Evolutionary conservation across 2,329 filamentous ascomycete genomes (phyloP), one percentile per base, ranked within the genome.

Genomic region (Diaporthe caulivora): DNA sequence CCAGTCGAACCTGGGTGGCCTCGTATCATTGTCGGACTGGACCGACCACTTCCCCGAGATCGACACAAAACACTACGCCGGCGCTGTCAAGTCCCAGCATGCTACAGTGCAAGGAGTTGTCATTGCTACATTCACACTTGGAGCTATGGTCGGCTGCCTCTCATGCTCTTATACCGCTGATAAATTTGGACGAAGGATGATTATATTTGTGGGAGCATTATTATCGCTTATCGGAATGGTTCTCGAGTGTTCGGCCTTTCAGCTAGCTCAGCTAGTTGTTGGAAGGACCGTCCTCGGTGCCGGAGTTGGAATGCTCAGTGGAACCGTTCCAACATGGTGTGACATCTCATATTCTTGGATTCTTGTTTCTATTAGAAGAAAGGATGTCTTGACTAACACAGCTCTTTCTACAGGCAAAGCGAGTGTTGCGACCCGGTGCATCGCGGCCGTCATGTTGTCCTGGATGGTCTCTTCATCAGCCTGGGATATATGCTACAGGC

Each of bases 151-250:
- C 29, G 83, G 83, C 42, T 72, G 82, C 8, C 78, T 84, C 6
- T 79, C 79, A 13, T 83, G 82, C 76, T 81, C 80, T n/a, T 79
- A 77, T 47, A 78, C 80, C 5, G 81, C 85, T 51, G 80, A 87
- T 77, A 74, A 77, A 65, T 76, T 86, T 74, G 85, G 86, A 75
- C 81, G 84, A 24, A 82, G 81, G 40, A 82, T 82, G 54, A 81
- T 81, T 75, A 85, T 86, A 55, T 81, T 86, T 69, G 77, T 80
- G 4, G 83, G 80, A n/a, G 81, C 79, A 8, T 75, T 83, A 18
- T 81, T 83, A 58, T 84, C 84, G 72, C 75, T 87, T 8, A 78
- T 87, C 60, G 85, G 85, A 42, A 82, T 83, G 18, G 78, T 83
- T n/a, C 81, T 87, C 51, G 82, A 84, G 64, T 79, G 80, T 5